Conservation (phyloP, 148 eudicot species). For the Fagopyrum tataricum region DNA sequence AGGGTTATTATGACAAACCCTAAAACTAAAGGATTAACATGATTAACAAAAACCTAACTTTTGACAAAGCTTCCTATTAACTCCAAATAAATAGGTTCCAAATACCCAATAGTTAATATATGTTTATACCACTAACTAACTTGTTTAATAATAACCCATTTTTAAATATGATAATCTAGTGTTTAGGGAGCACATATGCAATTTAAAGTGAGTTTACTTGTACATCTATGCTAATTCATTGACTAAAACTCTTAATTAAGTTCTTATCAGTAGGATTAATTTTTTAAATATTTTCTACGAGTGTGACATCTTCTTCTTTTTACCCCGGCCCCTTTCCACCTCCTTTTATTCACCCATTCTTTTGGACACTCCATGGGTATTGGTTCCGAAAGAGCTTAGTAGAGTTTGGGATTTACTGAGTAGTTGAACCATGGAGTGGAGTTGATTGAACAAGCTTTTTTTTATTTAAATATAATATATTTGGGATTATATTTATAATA, state of each 20-base stretch:
- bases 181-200: background rate
- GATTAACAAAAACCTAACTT: background rate
- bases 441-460: too few relatives aligned
- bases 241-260: background rate
- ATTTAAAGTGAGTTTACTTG: background rate
- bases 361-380: background rate
- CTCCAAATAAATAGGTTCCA: background rate
- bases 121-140: background rate
- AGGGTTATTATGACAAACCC: background rate
- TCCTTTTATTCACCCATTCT: background rate
- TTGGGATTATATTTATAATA: too few relatives aligned
- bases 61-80: background rate
- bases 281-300: background rate
- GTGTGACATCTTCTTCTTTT: background rate
- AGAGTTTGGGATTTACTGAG: too few relatives aligned
- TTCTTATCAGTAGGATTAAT: background rate
- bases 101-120: background rate
- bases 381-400: too few relatives aligned
- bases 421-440: too few relatives aligned
- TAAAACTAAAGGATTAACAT: background rate
- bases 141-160: background rate
- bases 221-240: background rate
- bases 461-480: too few relatives aligned
- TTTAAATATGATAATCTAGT: background rate
- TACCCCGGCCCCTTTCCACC: constrained; percentile 7